Evolutionary conservation across 2,329 filamentous ascomycete species (phyloP).

Genomic region (Aspergillus amoenus): DNA sequence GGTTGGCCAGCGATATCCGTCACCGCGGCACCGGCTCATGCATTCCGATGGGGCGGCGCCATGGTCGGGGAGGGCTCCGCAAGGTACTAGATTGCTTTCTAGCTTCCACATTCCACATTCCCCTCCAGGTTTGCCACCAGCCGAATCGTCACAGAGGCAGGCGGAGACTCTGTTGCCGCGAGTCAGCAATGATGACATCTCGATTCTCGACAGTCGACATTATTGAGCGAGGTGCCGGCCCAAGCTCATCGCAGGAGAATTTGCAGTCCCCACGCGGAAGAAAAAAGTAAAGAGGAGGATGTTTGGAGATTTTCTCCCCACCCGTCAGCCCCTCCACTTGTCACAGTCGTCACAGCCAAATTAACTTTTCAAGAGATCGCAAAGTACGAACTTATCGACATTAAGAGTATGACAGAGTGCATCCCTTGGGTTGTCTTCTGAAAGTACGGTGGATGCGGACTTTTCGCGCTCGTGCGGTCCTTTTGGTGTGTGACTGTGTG

Average conservation of each 20-base stretch:
- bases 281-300: not conserved
- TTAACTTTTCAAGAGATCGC: not conserved
- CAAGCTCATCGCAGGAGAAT: too few species aligned
- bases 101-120: too few species aligned
- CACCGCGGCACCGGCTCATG: constrained; percentile 37
- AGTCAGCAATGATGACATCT: too few species aligned
- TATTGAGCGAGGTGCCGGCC: too few species aligned
- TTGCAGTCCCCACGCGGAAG: not conserved
- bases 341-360: not conserved
- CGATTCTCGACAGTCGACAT: too few species aligned
- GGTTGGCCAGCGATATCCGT: constrained; percentile 27
- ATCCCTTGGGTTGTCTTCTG: not conserved
- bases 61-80: not conserved
- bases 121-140: constrained; percentile 10
- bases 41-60: constrained; percentile 28
- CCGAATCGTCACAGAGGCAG: not conserved
- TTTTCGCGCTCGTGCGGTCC: not conserved
- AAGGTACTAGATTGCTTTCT: not conserved
- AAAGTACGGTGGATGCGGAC: not conserved
- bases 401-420: not conserved
- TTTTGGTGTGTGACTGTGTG: not conserved
- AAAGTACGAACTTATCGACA: not conserved
- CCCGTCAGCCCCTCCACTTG: not conserved
- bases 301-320: constrained; percentile 1
- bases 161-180: not conserved